Conservation (phyloP, 2,329 filamentous ascomycete species). For the Coniochaeta ligniaria region DNA sequence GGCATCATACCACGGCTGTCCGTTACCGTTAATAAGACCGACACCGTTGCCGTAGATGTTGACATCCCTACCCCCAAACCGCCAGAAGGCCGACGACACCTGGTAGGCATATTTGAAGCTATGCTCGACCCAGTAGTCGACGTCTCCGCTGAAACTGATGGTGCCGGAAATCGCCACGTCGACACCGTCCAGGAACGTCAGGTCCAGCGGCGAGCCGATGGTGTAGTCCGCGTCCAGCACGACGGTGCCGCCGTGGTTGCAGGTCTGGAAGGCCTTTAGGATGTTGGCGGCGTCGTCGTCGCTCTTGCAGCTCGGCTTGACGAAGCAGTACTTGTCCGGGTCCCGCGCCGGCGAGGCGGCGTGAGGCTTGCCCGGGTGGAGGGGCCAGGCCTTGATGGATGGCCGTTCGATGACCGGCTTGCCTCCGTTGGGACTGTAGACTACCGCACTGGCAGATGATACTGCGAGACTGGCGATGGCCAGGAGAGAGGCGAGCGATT, state of each 20-base stretch:
- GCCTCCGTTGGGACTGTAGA: not conserved
- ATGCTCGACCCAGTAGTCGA: constrained; percentile 55
- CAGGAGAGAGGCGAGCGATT: not conserved
- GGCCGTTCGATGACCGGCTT: constrained; percentile 2
- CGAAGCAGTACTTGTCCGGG: constrained; percentile 16
- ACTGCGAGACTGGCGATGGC: not conserved
- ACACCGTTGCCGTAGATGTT: constrained; percentile 52
- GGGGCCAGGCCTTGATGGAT: constrained; percentile 10
- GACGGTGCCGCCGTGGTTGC: constrained; percentile 52
- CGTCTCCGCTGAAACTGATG: constrained; percentile 57
- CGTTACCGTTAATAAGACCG: constrained; percentile 49
- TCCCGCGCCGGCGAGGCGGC: constrained; percentile 11
- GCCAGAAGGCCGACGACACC: constrained; percentile 60
- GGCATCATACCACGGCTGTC: constrained; percentile 58
- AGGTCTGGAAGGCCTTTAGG: constrained; percentile 2
- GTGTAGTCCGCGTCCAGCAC: constrained; percentile 51
- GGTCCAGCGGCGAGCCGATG: constrained; percentile 54
- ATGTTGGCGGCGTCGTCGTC: constrained; percentile 5
- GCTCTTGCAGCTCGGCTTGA: constrained; percentile 13
- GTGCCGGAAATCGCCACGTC: constrained; percentile 42
- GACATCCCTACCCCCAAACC: constrained; percentile 58
- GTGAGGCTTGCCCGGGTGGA: constrained; percentile 11
- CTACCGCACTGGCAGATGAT: not conserved
- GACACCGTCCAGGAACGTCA: constrained; percentile 54
- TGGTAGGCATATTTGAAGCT: constrained; percentile 58